Conservation (phyloP, 768 basidiomycete genomes). For the Pulveroboletus frians region DNA sequence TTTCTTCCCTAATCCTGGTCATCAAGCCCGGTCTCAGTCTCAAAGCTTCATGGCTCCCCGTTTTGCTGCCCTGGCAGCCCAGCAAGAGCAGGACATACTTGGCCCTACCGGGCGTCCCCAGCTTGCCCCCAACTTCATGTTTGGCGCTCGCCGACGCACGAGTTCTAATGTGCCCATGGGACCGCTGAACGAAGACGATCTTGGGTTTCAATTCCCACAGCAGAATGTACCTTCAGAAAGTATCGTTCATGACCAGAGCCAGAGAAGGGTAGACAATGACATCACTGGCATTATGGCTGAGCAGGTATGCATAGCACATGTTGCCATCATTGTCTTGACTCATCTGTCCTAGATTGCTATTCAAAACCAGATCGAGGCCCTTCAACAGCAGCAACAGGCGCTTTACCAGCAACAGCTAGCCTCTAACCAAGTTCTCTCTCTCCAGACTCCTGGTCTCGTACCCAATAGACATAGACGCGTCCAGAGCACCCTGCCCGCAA, state of each 20-base stretch:
- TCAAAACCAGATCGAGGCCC: constrained; percentile 84
- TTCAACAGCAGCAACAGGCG: constrained; percentile 87
- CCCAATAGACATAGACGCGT: constrained; percentile 78
- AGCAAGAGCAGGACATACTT: constrained; percentile 58
- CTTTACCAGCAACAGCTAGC: constrained; percentile 88
- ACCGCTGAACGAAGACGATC: constrained; percentile 75
- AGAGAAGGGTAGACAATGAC: constrained; percentile 64
- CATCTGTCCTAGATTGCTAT: constrained; percentile 63
- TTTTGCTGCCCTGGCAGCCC: constrained; percentile 74
- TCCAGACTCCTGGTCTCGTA: constrained; percentile 70
- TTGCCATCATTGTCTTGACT: constrained; percentile 1
- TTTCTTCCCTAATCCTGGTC: constrained; percentile 45
- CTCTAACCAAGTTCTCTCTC: constrained; percentile 78
- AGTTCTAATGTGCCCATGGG: constrained; percentile 53
- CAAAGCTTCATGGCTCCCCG: constrained; percentile 87
- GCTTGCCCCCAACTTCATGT: constrained; percentile 88
- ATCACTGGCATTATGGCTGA: constrained; percentile 92
- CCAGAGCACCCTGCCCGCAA: constrained; percentile 75
- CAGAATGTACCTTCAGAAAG: constrained; percentile 30
- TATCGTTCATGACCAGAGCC: constrained; percentile 33
- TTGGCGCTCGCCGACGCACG: constrained; percentile 60
- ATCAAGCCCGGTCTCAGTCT: constrained; percentile 69
- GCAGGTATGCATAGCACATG: constrained; percentile 55
- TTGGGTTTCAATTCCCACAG: constrained; percentile 79
- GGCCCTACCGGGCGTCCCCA: constrained; percentile 82